These are phyloP conservation scores for Claviceps sp. DNA, from an alignment of 2,329 filamentous ascomycete species.

Conservation along the genomic window DNA sequence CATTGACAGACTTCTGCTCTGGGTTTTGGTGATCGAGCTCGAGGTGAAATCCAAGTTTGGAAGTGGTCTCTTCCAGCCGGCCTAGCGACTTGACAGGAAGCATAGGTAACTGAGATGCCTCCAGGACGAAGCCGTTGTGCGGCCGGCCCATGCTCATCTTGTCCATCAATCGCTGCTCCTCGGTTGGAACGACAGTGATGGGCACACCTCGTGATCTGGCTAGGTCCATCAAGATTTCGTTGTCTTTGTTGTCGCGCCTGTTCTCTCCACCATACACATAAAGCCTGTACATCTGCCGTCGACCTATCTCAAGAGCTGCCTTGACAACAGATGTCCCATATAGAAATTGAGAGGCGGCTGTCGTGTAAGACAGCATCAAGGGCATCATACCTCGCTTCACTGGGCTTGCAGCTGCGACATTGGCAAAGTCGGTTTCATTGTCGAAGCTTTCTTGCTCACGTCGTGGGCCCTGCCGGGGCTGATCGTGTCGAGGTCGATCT, in stretches of 20 bases:
- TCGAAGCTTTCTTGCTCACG: not conserved
- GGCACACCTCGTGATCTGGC: constrained; percentile 37
- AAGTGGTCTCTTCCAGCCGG: constrained; percentile 28
- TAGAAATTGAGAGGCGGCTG: constrained; percentile 79
- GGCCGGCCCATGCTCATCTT: constrained; percentile 72
- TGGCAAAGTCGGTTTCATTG: not conserved
- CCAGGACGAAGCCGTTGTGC: constrained; percentile 82
- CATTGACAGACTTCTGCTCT: constrained; percentile 66
- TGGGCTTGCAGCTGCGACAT: not conserved
- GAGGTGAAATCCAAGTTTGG: constrained; percentile 41
- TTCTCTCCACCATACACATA: constrained; percentile 58
- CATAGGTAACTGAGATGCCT: constrained; percentile 71
- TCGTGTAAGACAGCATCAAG: constrained; percentile 46
- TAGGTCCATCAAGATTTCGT: constrained; percentile 29
- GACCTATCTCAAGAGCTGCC: constrained; percentile 54
- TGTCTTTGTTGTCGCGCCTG: constrained; percentile 34
- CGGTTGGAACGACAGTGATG: constrained; percentile 44
- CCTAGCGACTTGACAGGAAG: constrained; percentile 50
- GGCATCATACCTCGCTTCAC: constrained; percentile 21
- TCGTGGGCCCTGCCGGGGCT: not conserved
- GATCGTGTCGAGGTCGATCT: not conserved
- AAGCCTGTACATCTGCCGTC: constrained; percentile 69
- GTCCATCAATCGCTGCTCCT: constrained; percentile 58
- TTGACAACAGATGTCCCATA: constrained; percentile 74
- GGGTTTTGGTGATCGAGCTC: constrained; percentile 52